Evolutionary conservation across 208 protist species (phyloP).

Genomic region (Crithidia expoeki): DNA sequence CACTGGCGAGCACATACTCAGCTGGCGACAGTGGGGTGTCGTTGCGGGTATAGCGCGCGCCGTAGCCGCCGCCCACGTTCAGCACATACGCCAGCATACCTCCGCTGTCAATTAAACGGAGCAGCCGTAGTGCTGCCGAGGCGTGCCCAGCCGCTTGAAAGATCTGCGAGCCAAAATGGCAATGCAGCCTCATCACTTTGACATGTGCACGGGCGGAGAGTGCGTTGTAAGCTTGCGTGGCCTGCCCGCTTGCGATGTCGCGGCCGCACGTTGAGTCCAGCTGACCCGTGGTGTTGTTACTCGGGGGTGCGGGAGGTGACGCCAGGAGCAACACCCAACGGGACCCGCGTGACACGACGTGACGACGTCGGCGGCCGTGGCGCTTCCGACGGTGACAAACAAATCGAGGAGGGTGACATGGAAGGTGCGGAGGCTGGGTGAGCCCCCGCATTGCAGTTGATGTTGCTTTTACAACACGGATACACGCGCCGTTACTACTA

Average conservation of each 20-base stretch:
- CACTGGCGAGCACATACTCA: conserved; percentile 5
- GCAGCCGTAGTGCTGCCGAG: conserved; percentile 4
- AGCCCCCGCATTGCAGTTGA: no score
- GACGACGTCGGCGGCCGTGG: neutral
- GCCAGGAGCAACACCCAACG: conserved; percentile 12
- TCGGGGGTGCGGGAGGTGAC: conserved; percentile 21
- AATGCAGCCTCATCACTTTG: conserved; percentile 16
- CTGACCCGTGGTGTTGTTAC: conserved; percentile 25
- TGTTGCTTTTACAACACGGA: no score
- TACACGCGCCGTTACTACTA: no score
- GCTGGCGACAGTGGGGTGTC: neutral
- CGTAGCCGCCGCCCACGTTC: conserved; percentile 21
- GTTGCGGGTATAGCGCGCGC: conserved; percentile 11
- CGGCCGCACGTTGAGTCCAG: conserved; percentile 19
- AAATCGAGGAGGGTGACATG: no score
- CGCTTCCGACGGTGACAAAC: neutral
- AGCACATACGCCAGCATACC: conserved; percentile 16
- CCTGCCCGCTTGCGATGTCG: conserved; percentile 21
- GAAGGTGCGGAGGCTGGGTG: no score
- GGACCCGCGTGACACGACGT: conserved; percentile 3
- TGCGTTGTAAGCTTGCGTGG: conserved; percentile 3
- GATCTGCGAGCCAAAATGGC: conserved; percentile 23
- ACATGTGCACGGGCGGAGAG: neutral
- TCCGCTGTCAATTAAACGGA: conserved; percentile 9
- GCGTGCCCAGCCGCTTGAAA: conserved; percentile 13